phyloP scores from a whole-genome alignment of 2,329 filamentous ascomycete species.

The Juglanconis sp. region DNA sequence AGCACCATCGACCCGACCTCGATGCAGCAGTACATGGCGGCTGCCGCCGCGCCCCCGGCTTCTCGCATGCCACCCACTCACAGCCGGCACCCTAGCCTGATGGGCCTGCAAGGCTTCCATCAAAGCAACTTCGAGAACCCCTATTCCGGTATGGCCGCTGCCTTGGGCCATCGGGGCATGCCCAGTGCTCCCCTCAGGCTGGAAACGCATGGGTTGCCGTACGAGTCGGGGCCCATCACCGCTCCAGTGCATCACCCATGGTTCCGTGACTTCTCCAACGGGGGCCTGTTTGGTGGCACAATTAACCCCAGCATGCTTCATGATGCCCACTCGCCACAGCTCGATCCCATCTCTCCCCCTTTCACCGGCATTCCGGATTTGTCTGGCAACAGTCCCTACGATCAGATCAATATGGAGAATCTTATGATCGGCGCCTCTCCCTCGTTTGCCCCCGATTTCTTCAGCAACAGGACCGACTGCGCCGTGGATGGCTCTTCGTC shows the following conservation, averaged over 20 bases:
- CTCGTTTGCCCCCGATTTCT: constrained; percentile 63
- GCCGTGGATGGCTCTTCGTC: constrained; percentile 91
- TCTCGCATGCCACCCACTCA: constrained; percentile 52
- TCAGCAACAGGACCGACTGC: constrained; percentile 68
- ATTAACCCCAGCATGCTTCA: constrained; percentile 75
- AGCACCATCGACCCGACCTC: constrained; percentile 81
- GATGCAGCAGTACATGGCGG: constrained; percentile 62
- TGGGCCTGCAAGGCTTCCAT: constrained; percentile 57
- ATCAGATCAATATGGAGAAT: constrained; percentile 11
- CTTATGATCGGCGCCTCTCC: constrained; percentile 39
- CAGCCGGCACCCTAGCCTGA: constrained; percentile 72
- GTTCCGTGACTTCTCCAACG: constrained; percentile 69
- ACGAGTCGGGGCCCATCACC: constrained; percentile 68
- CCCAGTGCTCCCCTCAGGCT: constrained; percentile 74
- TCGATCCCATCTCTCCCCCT: constrained; percentile 61
- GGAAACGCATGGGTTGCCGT: constrained; percentile 72
- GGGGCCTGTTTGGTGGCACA: constrained; percentile 63
- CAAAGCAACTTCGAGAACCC: constrained; percentile 45
- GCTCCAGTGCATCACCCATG: constrained; percentile 62
- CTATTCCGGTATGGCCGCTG: constrained; percentile 70
- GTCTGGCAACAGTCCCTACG: constrained; percentile 31
- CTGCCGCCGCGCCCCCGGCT: constrained; percentile 49
- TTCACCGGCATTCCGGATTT: constrained; percentile 55
- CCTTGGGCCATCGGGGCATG: constrained; percentile 64
- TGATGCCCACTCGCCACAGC: constrained; percentile 71